Evolutionary conservation across 2,329 filamentous ascomycete genomes (phyloP), one percentile per base, ranked within the genome.

Genomic region (Xenoacremonium recifei): DNA sequence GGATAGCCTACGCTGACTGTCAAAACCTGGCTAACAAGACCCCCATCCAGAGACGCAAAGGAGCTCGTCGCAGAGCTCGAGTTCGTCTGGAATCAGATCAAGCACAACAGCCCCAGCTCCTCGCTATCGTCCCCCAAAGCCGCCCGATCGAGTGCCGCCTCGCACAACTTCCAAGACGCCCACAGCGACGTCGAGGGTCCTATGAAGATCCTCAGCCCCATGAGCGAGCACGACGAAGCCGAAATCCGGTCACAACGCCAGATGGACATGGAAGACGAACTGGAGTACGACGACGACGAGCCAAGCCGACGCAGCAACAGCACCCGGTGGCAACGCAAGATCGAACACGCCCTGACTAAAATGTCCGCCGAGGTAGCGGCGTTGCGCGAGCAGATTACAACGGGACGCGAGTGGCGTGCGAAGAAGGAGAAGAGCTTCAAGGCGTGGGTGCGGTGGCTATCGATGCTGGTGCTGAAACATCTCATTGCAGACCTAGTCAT

Each of bases 51-150:
- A 36, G 90, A 96, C 62, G 89, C 89, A 6, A 79, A 85, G 45
- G 91, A 95, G 66, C 76, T 99, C 29, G 91, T 97, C 27, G 77
- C 84, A 9, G 93, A 99, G 66, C 80, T 99, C n/a, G 93, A 99
- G 68, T 99, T 97, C 58, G 92, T 99, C 29, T 99, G 93, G 93
- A 90, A 96, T 55, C 93, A 97, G 65, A 92, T 99, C 56, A 95
- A 93, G 66, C 86, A 85, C 54, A 96, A 92, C 57, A 80, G 81
- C 10, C 81, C 85, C 4, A 80, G 79, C 15, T 82, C 84, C 27
- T 70, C 82, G 29, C 63, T 77, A 30, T 75, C 77, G 10, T 80
- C 76, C 2, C 75, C 77, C n/a, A 72, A 75, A 50, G 68, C 69
- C 19, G 65, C 62, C 40, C 64, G 61, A 40, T 57, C 54, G 13